Evolutionary conservation across 805 yeast genomes (phyloP), one percentile per base, ranked within the genome.

Genomic region (Candida jianshihensis): DNA sequence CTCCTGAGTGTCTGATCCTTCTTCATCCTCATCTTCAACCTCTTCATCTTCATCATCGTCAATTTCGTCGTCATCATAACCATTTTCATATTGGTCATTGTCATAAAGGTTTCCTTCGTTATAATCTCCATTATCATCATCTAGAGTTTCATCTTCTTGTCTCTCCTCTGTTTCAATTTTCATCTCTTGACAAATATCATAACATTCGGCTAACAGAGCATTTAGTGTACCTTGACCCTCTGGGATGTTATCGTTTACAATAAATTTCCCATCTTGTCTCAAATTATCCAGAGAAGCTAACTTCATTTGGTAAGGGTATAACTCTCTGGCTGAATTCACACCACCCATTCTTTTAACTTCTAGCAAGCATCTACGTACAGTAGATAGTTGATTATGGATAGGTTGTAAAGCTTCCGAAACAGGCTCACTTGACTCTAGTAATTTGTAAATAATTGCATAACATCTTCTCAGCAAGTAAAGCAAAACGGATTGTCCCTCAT

Each of bases 221-320:
- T 79, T 88, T 44, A 92, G 67, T n/a, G 95, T 78, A 6, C 97
- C 98, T 61, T 92, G 99, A 11, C 99, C 99, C 57, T 92, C 97
- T 3, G 99, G 99, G 30, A 92, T 82, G 44, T 86, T 84, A 35
- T 78, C 85, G 42, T 84, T 86, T 31, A 87, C 82, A 53, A 83
- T 77, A 52, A 92, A 92, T 64, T 86, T 90, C 7, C 99, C 99
- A 56, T 92, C 97, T 12, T 64, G 70, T 53, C 97, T 75, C 53
- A 82, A 56, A 52, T 88, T 84, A 57, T 92, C 98, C 41, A 92
- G 70, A 13, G 92, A 80, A 2, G 94, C 92, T 38, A 92, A 69
- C 61, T 92, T 92, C 78, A 92, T 76, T 61, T 92, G 97, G 57
- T 86, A 92, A 6, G 98, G 99, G 53, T 89, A 92, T 37, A 92